A percentile compares a stretch with the other conserved stretches of the same genome.
Conservation (phyloP, 1,284 basidiomycete species). For the Cutaneotrichosporon mucoides region DNA sequence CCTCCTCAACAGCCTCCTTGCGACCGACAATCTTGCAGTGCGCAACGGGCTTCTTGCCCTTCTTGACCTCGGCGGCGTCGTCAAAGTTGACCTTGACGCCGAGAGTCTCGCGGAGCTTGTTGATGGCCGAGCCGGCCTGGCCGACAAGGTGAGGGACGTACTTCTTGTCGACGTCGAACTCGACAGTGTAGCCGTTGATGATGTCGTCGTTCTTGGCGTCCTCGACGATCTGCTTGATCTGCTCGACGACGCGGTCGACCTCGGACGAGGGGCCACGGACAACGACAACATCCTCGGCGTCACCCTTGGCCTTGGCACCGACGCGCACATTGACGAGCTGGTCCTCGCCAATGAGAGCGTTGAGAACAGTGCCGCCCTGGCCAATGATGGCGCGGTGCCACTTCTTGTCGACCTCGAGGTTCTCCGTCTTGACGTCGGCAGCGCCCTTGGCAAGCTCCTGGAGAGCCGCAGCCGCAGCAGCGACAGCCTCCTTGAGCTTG, state of each 20-base stretch:
- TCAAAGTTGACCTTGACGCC: slow-evolving; percentile 89
- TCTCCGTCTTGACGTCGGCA: slow-evolving; percentile 78
- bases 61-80: slow-evolving; percentile 69
- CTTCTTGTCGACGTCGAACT: slow-evolving; percentile 84
- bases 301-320: slow-evolving; percentile 43
- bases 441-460: slow-evolving; percentile 71
- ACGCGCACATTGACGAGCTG: slow-evolving; percentile 82
- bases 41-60: slow-evolving; percentile 55
- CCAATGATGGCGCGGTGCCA: slow-evolving; percentile 88
- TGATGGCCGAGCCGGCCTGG: slow-evolving; percentile 76
- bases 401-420: slow-evolving; percentile 76
- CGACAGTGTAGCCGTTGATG: slow-evolving; percentile 75
- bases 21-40: slow-evolving; percentile 79
- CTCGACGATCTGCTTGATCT: slow-evolving; percentile 80
- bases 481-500: slow-evolving; percentile 71
- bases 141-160: slow-evolving; percentile 93
- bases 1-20: slow-evolving; percentile 95
- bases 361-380: slow-evolving; percentile 75
- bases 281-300: slow-evolving; percentile 58
- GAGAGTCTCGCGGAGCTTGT: slow-evolving; percentile 86
- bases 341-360: slow-evolving; percentile 88
- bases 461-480: slow-evolving; percentile 71
- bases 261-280: slow-evolving; percentile 80
- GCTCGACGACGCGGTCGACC: slow-evolving; percentile 79
- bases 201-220: slow-evolving; percentile 94